Evolutionary conservation across 1,284 basidiomycete species (phyloP).

Genomic region (Moesziomyces parantarcticus): DNA sequence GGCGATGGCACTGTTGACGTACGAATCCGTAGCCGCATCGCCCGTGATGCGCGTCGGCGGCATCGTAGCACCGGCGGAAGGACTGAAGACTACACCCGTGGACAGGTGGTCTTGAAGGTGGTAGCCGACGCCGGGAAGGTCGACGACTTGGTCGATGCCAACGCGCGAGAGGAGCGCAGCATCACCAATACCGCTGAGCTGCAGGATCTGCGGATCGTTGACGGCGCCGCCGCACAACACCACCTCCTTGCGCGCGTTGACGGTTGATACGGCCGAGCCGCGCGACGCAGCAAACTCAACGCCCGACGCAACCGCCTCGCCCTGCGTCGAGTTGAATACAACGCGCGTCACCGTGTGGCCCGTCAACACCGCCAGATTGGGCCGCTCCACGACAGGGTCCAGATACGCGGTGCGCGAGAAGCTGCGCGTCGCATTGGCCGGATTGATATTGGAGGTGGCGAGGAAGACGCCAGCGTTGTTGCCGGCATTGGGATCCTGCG

Average conservation of each 20-base stretch:
- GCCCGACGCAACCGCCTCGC: constrained; percentile 71
- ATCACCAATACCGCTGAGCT: constrained; percentile 70
- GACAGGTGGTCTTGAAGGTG: constrained; percentile 69
- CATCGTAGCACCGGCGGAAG: constrained; percentile 66
- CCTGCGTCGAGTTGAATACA: constrained; percentile 70
- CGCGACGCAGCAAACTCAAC: constrained; percentile 69
- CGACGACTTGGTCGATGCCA: constrained; percentile 55
- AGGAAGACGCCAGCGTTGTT: constrained; percentile 73
- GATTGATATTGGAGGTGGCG: constrained; percentile 76
- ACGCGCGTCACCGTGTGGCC: constrained; percentile 75
- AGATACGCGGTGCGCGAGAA: constrained; percentile 79
- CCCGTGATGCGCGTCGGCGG: constrained; percentile 41
- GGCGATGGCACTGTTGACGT: constrained; percentile 77
- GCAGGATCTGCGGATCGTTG: constrained; percentile 69
- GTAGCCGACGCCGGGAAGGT: constrained; percentile 67
- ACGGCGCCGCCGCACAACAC: constrained; percentile 70
- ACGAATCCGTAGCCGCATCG: constrained; percentile 72
- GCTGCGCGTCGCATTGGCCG: constrained; percentile 75
- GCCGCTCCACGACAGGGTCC: constrained; percentile 73
- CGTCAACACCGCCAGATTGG: constrained; percentile 76
- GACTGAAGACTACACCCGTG: constrained; percentile 21
- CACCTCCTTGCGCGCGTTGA: constrained; percentile 68
- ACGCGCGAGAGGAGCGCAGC: constrained; percentile 72
- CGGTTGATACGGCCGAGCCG: constrained; percentile 31
- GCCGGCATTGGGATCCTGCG: constrained; percentile 72